Base-by-base conservation (phyloP, 176 grass and related monocot species). In the Pontederia paniculata region DNA sequence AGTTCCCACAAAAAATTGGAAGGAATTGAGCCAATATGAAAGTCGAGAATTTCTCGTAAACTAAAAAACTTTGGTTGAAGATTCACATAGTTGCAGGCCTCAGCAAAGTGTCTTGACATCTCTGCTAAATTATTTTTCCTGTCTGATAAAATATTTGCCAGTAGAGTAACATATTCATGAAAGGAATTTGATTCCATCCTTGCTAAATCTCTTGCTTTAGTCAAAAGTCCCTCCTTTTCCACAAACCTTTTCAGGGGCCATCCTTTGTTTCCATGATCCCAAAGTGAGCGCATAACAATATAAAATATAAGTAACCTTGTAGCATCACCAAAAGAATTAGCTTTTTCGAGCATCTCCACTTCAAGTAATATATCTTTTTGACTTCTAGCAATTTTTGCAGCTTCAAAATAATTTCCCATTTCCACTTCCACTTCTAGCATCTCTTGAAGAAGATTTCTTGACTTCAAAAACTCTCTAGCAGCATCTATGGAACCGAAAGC, bases 381-480 rank as follows among this genome's bases (percentile, higher is more conserved):
- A 25, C 15, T 55, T 58, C 69, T 70, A 53, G 75, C 74, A 79
- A 95, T 88, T 14, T 5, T 63, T 17, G 78, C 75, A 72, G 76
- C 84, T 65, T 89, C 81, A 28, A 70, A 9, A 43, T 85, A 95
- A 73, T 95, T 95, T 16, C 62, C 81, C 22, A 76, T 68, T 65
- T 89, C 81, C 20, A 82, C 66, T 76, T 95, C 89, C 48, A 89
- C 17, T 48, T 15, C 69, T 42, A 95, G 50, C 78, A 95, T 43
- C 50, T 89, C 76, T 75, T 85, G 78, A 31, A 80, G 18, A 78
- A 70, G 70, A 58, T 67, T 58, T 49, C 44, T 78, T 9, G 65
- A 77, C 43, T 58, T 77, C 52, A 95, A 69, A 58, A 80, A 85
- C 63, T 9, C 9, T 23, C 84, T 69, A 48, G 75, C 25, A 57